Base-by-base conservation (phyloP, 2,329 filamentous ascomycete species). In the Calonectria fujianensis region DNA sequence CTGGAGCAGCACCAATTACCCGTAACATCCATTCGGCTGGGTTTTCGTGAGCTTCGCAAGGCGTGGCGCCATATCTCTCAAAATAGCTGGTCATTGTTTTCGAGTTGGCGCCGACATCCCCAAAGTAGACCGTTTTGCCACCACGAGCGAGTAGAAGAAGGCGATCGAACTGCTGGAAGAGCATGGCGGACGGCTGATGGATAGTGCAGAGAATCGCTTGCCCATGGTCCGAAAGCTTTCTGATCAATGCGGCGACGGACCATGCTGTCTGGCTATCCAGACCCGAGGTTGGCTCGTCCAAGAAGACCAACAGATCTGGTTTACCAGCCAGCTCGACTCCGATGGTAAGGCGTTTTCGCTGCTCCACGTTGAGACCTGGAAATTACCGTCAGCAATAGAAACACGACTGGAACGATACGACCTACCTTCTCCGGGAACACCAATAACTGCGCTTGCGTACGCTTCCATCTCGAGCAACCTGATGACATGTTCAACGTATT, bases 1-100 rank as follows among this genome's bases (percentile, higher is more conserved):
- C 87, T 87, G 5, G 76, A 77, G 0, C 85, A 83, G 16, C 85
- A 57, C 88, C 87, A 29, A 89, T 83, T 76, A 90, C 87, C 5
- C 95, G 88, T 91, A 95, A 95, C 86, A 84, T 93, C 89, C 91
- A 95, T 83, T 95, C 94, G 1, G 94, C 94, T 0, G 94, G 94
- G 78, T 95, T 95, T 75, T 93, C 93, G 1, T 91, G 88, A 2
- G 88, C 82, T 10, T 86, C 87, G 74, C 93, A 94, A 51, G 86
- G 84, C 1, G 90, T 86, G 1, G 91, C 92, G 8, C 93, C 94
- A 72, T 94, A 90, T 20, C 83, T 80, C 80, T 93, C 91, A 74
- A 96, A 96, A 82, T 94, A 94, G 52, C 86, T 84, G 1, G 91
- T 87, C 65, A 94, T 83, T 0, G 86, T 90, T 6, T 85, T 85